Evolutionary conservation across 495 filamentous ascomycete genomes (phyloP), one percentile per base, ranked within the genome.

Genomic region (Umbilicaria muhlenbergii): DNA sequence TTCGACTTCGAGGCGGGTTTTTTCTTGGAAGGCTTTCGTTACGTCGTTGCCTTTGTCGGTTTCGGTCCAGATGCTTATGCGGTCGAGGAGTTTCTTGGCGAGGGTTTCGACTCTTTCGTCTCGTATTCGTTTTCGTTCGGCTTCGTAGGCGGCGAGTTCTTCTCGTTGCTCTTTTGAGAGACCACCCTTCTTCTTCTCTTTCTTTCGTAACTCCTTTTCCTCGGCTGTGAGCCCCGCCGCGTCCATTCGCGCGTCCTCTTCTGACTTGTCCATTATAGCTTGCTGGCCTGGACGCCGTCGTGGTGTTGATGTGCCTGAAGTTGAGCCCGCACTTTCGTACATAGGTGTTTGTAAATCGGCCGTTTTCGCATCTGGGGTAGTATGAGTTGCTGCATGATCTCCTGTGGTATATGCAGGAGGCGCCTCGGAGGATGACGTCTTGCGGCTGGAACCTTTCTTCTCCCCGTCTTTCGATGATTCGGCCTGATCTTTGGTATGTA

Each of bases 21-120:
- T 94, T 56, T 85, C 84, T 55, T 86, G 78, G 62, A 96, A 99
- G 2, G 92, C 86, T 34, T 61, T 62, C 3, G 88, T 95, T 10
- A 94, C 84, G 56, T 92, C 86, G 1, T 58, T 36, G 24, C 78
- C 77, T 65, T 91, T 92, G 65, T 95, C 92, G 3, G 87, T 94
- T 61, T 99, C 91, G 11, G 91, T 95, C 88, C 88, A 95, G 8
- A 96, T 78, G 49, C 80, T 89, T 55, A 99, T 78, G 38, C 88
- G 80, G 57, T 94, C 83, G 28, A 94, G 62, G 6, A 99, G 71
- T 58, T 95, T 95, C 51, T 77, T 75, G 7, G 78, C 70, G 21
- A 98, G 69, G 1, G 78, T 87, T 38, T 83, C 77, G 33, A 96
- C 83, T 32, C 91, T 83, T 54, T 96, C 86, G 55, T 94, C 78